A percentile compares a stretch with the other conserved stretches of the same genome.
Conservation (phyloP, 306 rosid species). For the Fragaria vesca region DNA sequence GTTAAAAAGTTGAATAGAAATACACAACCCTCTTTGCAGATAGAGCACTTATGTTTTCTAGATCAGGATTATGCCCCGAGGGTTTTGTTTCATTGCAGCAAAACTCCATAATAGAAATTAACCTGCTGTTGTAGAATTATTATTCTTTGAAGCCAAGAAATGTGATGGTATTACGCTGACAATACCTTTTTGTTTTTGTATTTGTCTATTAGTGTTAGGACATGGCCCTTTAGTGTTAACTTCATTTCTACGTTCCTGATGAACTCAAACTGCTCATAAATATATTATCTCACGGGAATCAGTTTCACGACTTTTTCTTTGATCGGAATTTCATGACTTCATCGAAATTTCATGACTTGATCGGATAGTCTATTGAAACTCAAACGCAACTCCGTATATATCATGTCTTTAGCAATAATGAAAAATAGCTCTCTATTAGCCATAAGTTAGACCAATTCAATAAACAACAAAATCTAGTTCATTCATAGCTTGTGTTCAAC, state of each 20-base stretch:
- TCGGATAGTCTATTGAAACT: too few relatives aligned
- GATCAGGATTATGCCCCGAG: neutral
- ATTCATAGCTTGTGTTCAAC: neutral
- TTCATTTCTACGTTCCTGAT: neutral
- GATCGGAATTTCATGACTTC: too few relatives aligned
- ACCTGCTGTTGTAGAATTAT: neutral
- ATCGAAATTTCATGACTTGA: too few relatives aligned
- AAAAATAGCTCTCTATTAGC: too few relatives aligned
- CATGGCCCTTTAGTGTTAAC: neutral
- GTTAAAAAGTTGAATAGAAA: slow-evolving; percentile 31
- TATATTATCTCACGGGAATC: neutral
- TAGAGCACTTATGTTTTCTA: neutral
- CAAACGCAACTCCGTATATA: too few relatives aligned
- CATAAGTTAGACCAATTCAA: too few relatives aligned
- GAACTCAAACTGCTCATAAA: neutral
- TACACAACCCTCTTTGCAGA: neutral
- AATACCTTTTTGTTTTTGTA: neutral
- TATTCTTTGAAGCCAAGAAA: neutral
- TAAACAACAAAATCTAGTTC: neutral
- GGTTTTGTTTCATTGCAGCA: neutral
- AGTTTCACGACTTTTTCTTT: too few relatives aligned
- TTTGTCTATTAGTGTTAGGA: neutral
- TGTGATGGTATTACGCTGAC: neutral
- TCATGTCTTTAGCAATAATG: too few relatives aligned
- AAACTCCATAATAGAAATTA: neutral